Conservation (phyloP, 2,329 filamentous ascomycete genomes). For the Tolypocladium guangdongense region DNA sequence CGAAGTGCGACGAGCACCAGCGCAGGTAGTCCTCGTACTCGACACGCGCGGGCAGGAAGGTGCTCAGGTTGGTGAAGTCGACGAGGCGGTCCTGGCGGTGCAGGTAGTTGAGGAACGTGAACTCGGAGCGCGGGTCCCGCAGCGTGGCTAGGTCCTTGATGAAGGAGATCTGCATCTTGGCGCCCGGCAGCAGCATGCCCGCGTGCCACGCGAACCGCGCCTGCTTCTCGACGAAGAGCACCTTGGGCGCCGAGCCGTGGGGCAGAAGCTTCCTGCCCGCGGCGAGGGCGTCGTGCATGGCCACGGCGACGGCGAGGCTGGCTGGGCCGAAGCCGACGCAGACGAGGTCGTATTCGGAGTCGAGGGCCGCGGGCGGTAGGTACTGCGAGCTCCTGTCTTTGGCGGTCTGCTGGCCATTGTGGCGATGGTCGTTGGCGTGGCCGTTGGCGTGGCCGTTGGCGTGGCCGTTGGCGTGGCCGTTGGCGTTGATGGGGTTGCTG, state of each 20-base stretch:
- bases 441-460: conserved; percentile 9
- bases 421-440: conserved; percentile 8
- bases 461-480: conserved; percentile 6
- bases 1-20: conserved; percentile 81
- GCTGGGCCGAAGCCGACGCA: conserved; percentile 92
- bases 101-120: conserved; percentile 94
- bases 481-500: conserved; percentile 3
- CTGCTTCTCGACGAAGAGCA: conserved; percentile 85
- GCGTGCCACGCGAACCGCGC: conserved; percentile 79
- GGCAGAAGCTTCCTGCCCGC: conserved; percentile 30
- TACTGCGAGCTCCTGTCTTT: conserved; percentile 12
- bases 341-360: conserved; percentile 70
- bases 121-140: conserved; percentile 76
- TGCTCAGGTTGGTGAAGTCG: conserved; percentile 82
- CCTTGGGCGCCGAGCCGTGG: conserved; percentile 46
- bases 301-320: conserved; percentile 78
- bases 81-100: conserved; percentile 71
- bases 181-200: conserved; percentile 86
- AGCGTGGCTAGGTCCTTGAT: conserved; percentile 91
- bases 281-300: conserved; percentile 69
- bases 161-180: conserved; percentile 97
- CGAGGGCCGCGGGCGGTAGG: conserved; percentile 40
- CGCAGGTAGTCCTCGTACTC: conserved; percentile 95
- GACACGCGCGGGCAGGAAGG: conserved; percentile 73
- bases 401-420: conserved; percentile 13